Evolutionary conservation across 2,329 filamentous ascomycete genomes (phyloP).

Genomic region (Anisogramma anomala): DNA sequence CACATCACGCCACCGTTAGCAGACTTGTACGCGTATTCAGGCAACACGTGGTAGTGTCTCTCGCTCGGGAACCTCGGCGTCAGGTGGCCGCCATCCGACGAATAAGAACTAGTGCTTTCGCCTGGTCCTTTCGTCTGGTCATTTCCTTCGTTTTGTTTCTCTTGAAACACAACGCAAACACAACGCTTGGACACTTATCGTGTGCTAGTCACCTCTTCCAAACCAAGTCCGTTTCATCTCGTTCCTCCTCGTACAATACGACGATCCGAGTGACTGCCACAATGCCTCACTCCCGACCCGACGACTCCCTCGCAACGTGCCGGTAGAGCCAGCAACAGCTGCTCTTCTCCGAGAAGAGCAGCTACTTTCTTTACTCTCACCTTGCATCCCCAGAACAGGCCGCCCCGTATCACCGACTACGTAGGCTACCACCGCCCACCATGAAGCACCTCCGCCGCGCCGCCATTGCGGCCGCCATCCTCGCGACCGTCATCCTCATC

Average conservation of each 20-base stretch:
- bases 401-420: not conserved
- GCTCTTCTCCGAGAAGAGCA: not conserved
- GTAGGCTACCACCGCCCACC: not conserved
- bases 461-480: slow-evolving; percentile 23
- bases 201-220: slow-evolving; percentile 4
- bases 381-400: not conserved
- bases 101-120: not conserved
- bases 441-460: slow-evolving; percentile 39
- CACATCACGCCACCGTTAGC: not conserved
- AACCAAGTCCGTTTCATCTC: not conserved
- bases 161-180: not conserved
- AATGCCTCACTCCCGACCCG: slow-evolving; percentile 2
- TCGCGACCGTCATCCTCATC: slow-evolving; percentile 29
- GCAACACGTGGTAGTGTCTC: not conserved
- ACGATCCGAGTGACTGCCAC: not conserved
- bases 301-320: not conserved
- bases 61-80: too few species aligned
- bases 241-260: not conserved
- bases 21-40: not conserved
- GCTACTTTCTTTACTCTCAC: not conserved
- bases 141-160: not conserved
- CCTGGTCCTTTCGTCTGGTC: too few species aligned
- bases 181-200: slow-evolving; percentile 2
- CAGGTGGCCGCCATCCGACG: too few species aligned
- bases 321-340: slow-evolving; percentile 6